Conservation (phyloP, 2,329 filamentous ascomycete genomes). For the Lachnellula hyalina region DNA sequence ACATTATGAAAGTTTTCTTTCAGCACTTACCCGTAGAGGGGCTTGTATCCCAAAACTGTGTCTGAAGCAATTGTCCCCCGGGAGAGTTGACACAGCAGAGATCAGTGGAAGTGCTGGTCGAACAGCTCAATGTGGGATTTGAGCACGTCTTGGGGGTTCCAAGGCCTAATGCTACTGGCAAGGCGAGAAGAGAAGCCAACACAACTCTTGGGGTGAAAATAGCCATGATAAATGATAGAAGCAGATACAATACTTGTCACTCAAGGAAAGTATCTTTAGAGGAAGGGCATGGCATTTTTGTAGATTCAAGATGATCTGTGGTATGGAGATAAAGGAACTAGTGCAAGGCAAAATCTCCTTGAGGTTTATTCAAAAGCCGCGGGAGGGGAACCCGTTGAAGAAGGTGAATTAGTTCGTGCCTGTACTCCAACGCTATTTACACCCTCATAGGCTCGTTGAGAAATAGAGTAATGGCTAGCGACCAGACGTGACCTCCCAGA, state of each 20-base stretch:
- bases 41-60: slow-evolving; percentile 72
- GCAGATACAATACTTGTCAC: background rate
- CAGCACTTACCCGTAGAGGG: slow-evolving; percentile 41
- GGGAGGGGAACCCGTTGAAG: slow-evolving; percentile 10
- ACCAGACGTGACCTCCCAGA: background rate
- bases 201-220: background rate
- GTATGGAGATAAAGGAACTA: background rate
- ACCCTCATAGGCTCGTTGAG: slow-evolving; percentile 10
- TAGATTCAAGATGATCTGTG: background rate
- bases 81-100: slow-evolving; percentile 73
- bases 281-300: background rate
- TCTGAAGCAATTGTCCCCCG: slow-evolving; percentile 65
- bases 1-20: background rate
- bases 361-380: background rate
- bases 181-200: slow-evolving; percentile 3
- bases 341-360: slow-evolving; percentile 11
- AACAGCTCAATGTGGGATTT: slow-evolving; percentile 39
- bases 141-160: slow-evolving; percentile 24
- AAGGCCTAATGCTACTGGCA: slow-evolving; percentile 14
- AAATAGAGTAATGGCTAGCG: slow-evolving; percentile 5
- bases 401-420: slow-evolving; percentile 12
- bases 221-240: background rate
- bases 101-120: slow-evolving; percentile 54
- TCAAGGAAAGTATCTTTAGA: background rate
- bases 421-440: slow-evolving; percentile 4